Evolutionary conservation across 2,329 filamentous ascomycete genomes (phyloP).

Genomic region (Pseudogymnoascus sp.): DNA sequence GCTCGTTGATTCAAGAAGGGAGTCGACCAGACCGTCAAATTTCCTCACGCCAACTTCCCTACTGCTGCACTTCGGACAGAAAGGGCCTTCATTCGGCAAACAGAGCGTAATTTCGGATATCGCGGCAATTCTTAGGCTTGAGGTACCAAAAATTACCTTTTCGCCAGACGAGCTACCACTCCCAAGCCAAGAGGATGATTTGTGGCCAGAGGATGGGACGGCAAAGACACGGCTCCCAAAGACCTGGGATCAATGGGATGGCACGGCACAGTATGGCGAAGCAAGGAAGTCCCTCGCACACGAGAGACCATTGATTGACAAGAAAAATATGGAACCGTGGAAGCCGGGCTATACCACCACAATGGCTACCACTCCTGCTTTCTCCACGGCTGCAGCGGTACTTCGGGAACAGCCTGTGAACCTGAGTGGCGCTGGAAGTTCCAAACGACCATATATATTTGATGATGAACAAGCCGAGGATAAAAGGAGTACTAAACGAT

Average conservation of each 20-base stretch:
- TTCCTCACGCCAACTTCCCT: constrained; percentile 57
- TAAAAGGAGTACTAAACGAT: not conserved
- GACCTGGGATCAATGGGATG: not conserved
- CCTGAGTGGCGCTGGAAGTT: not conserved
- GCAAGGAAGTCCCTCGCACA: not conserved
- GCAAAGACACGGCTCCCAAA: constrained; percentile 27
- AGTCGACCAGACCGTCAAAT: constrained; percentile 58
- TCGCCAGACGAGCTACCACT: constrained; percentile 28
- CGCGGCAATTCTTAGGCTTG: constrained; percentile 63
- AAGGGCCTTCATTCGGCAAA: constrained; percentile 60
- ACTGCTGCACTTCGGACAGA: constrained; percentile 44
- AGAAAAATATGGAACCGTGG: not conserved
- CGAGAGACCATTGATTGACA: not conserved
- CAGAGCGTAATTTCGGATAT: constrained; percentile 55
- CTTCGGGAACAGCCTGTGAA: not conserved
- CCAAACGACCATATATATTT: not conserved
- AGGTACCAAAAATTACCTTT: constrained; percentile 38
- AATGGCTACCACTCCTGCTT: not conserved
- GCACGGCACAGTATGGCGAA: not conserved
- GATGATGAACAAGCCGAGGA: not conserved
- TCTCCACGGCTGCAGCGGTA: constrained; percentile 1
- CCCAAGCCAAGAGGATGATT: constrained; percentile 55
- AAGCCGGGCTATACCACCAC: not conserved
- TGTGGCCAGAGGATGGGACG: constrained; percentile 56
- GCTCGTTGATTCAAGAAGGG: constrained; percentile 53